Evolutionary conservation across 108 stramenopile genomes (phyloP).

Genomic region (Schizochytrium sp.): DNA sequence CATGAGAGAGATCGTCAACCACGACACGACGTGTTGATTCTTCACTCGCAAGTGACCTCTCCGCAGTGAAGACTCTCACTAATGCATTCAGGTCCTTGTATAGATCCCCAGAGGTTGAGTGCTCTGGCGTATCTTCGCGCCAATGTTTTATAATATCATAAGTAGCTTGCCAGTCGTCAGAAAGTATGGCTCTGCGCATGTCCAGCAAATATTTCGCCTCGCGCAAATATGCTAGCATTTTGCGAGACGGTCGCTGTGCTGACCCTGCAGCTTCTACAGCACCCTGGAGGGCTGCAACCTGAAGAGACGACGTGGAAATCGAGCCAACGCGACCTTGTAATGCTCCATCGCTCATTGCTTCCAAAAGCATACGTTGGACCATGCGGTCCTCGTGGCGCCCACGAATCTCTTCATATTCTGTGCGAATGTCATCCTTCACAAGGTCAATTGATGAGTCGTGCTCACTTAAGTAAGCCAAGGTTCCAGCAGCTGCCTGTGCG

Average conservation of each 20-base stretch:
- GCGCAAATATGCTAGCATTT: not conserved
- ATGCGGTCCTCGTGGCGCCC: slow-evolving; percentile 41
- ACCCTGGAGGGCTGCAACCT: not conserved
- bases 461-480: not conserved
- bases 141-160: not conserved
- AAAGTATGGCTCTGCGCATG: slow-evolving; percentile 40
- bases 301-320: not conserved
- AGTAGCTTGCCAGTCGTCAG: not conserved
- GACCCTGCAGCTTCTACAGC: not conserved
- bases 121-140: not conserved
- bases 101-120: not conserved
- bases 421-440: not conserved
- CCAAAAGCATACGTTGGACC: not conserved
- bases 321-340: slow-evolving; percentile 15
- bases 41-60: not conserved
- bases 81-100: not conserved
- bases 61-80: not conserved
- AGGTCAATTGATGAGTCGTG: not conserved
- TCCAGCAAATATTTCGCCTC: slow-evolving; percentile 22
- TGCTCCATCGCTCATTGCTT: slow-evolving; percentile 40
- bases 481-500: not conserved
- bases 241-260: not conserved
- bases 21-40: slow-evolving; percentile 18
- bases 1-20: slow-evolving; percentile 32
- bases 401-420: slow-evolving; percentile 9